Base-by-base conservation (phyloP, 2,329 filamentous ascomycete genomes). In the Diaporthe citrichinensis region DNA sequence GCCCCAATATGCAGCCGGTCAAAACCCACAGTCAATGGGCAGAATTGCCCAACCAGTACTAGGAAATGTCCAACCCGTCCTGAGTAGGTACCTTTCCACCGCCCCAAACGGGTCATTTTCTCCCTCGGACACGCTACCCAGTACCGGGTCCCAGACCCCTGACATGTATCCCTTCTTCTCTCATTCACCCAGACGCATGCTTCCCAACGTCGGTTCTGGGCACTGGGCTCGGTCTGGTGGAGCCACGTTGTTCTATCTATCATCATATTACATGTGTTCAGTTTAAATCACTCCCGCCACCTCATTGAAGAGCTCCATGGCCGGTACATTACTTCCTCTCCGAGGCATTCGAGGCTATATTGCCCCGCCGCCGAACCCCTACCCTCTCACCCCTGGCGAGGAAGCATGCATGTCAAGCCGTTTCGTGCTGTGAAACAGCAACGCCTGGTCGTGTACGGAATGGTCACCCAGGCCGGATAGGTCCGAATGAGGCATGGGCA, bases 201-300 rank as follows among this genome's bases (percentile, higher is more conserved):
- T 77, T 75, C 77, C 76, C 77, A 77, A 75, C 75, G 57, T 65
- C 65, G 61, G 59, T 39, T 55, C 71, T 72, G 20, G 34, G 36
- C 59, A 58, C 71, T 71, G 61, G 68, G 62, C 55, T 74, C 73
- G 76, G 75, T 78, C 73, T 62, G 78, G 78, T 80, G 82, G 82
- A 83, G 82, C 83, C 83, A 84, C 83, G 82, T 84, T 78, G 82
- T 81, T 81, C 78, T 79, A 79, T 76, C 79, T 73, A 73, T 65
- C 78, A 79, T 81, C 80, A 80, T 77, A 80, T 80, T 80, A 79
- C 79, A 46, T 68, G 28, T 68, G 49, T 46, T 76, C 25, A n/a
- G 71, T 74, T 72, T 72, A 71, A 76, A 71, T 41, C 75, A 72
- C 73, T 46, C 72, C 69, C 73, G 55, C 75, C 75, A 74, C 68